These are phyloP conservation scores for Cajanus cajan DNA, from an alignment of 306 rosid genomes.

Conservation along the genomic window DNA sequence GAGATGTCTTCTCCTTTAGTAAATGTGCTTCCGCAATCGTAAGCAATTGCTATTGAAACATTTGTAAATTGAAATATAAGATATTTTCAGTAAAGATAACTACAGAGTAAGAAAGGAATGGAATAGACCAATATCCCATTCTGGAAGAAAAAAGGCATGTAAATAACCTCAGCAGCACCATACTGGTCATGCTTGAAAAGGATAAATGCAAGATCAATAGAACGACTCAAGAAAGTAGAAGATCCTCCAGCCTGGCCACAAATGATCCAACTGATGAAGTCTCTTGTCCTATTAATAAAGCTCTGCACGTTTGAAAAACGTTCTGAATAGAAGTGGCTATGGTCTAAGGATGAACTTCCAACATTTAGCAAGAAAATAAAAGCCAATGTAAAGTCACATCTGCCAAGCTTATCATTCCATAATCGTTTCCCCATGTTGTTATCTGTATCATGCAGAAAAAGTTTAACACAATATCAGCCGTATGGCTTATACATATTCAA, in stretches of 20 bases:
- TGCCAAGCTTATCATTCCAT: slow-evolving; percentile 78
- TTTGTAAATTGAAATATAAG: slow-evolving; percentile 27
- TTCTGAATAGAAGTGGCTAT: slow-evolving; percentile 39
- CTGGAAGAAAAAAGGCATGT: slow-evolving; percentile 19
- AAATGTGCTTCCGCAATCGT: slow-evolving; percentile 66
- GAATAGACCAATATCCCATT: neutral
- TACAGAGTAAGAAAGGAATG: neutral
- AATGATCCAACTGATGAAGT: slow-evolving; percentile 79
- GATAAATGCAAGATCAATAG: slow-evolving; percentile 74
- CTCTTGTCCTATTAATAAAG: slow-evolving; percentile 47
- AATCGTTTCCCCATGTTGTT: slow-evolving; percentile 51
- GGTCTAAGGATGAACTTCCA: slow-evolving; percentile 50
- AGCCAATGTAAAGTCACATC: slow-evolving; percentile 78
- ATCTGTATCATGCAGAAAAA: slow-evolving; percentile 49
- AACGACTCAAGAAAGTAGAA: slow-evolving; percentile 64
- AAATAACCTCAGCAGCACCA: slow-evolving; percentile 76
- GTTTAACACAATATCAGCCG: slow-evolving; percentile 25
- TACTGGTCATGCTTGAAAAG: slow-evolving; percentile 86
- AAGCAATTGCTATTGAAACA: slow-evolving; percentile 62
- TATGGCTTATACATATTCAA: neutral
- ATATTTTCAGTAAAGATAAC: slow-evolving; percentile 31
- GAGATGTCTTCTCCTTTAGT: slow-evolving; percentile 80
- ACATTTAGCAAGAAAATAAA: slow-evolving; percentile 59
- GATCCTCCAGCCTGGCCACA: slow-evolving; percentile 70
- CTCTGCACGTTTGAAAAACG: slow-evolving; percentile 48